A percentile compares a stretch with the other conserved stretches of the same genome.
Evolutionary conservation across 2,329 filamentous ascomycete species (phyloP).

Genomic region (Ceratocystis huliohia): DNA sequence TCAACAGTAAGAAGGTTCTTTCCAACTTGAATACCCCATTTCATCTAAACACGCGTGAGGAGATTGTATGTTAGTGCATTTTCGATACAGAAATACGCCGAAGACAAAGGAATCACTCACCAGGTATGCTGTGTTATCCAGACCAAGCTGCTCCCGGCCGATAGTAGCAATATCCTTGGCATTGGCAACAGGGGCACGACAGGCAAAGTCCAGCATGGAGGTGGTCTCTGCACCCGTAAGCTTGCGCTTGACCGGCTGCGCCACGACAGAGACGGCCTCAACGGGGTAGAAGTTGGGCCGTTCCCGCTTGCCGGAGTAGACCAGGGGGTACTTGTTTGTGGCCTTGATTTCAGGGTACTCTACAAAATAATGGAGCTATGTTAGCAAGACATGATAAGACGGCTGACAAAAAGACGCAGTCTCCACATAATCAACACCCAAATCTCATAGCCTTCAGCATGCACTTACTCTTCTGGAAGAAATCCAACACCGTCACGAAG

Average conservation of each 20-base stretch:
- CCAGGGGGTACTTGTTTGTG: conserved; percentile 39
- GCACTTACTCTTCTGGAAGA: conserved; percentile 34
- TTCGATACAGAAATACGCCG: not conserved
- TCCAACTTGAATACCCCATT: conserved; percentile 52
- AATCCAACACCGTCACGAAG: conserved; percentile 33
- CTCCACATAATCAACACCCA: not conserved
- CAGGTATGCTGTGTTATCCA: conserved; percentile 37
- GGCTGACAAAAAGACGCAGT: no score
- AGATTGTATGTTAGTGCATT: no score
- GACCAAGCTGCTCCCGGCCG: conserved; percentile 44
- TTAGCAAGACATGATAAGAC: not conserved
- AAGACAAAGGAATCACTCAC: conserved; percentile 26
- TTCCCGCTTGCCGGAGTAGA: conserved; percentile 50
- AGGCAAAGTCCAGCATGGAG: conserved; percentile 60
- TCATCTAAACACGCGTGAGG: conserved; percentile 19
- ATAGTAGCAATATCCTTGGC: conserved; percentile 49
- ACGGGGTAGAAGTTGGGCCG: conserved; percentile 53
- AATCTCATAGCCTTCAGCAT: not conserved
- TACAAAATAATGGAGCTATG: conserved; percentile 19
- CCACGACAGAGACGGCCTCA: conserved; percentile 50
- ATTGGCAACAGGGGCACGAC: conserved; percentile 52
- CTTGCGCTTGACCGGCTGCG: conserved; percentile 47
- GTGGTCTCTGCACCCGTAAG: conserved; percentile 49
- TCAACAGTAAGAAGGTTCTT: conserved; percentile 55
- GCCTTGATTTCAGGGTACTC: conserved; percentile 28